These are phyloP conservation scores for Deuterostichococcus epilithicus DNA, from an alignment of 139 green algal species.

Conservation along the genomic window DNA sequence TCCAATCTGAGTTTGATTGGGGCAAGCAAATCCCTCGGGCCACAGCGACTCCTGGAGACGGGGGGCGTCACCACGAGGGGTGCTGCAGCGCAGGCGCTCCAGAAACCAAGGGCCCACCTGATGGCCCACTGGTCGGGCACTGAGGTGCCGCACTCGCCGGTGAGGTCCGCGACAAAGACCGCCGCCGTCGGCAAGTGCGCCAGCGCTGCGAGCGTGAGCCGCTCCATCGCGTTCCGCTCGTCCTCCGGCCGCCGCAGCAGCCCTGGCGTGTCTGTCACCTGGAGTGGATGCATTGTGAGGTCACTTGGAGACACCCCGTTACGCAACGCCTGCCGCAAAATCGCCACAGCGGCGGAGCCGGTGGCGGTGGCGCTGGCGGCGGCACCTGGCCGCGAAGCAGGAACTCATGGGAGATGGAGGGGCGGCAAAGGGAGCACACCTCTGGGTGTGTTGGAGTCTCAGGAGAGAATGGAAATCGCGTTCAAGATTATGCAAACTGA, in stretches of 20 bases:
- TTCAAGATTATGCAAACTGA: not conserved
- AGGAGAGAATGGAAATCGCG: not conserved
- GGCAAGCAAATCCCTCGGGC: no score
- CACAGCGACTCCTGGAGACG: no score
- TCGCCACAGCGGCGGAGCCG: no score
- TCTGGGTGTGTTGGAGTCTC: not conserved
- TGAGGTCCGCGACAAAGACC: slow-evolving; percentile 90
- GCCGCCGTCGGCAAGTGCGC: slow-evolving; percentile 79
- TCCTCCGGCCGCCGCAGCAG: slow-evolving; percentile 73
- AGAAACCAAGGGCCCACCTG: slow-evolving; percentile 12
- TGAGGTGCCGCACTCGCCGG: slow-evolving; percentile 84
- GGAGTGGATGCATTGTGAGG: not conserved
- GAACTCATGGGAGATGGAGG: not conserved
- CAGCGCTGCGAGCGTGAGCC: slow-evolving; percentile 87
- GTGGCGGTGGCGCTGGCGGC: no score
- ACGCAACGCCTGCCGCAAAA: no score
- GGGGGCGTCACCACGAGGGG: no score
- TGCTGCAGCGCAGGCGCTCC: no score
- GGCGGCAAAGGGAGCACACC: not conserved
- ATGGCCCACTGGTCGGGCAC: slow-evolving; percentile 74
- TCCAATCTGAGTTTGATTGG: no score
- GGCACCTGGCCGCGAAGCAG: not conserved
- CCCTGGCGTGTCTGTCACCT: slow-evolving; percentile 95
- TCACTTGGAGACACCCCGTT: not conserved
- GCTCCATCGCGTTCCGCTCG: slow-evolving; percentile 94